Conservation (phyloP, 805 yeast species). For the Ogataea neopini region DNA sequence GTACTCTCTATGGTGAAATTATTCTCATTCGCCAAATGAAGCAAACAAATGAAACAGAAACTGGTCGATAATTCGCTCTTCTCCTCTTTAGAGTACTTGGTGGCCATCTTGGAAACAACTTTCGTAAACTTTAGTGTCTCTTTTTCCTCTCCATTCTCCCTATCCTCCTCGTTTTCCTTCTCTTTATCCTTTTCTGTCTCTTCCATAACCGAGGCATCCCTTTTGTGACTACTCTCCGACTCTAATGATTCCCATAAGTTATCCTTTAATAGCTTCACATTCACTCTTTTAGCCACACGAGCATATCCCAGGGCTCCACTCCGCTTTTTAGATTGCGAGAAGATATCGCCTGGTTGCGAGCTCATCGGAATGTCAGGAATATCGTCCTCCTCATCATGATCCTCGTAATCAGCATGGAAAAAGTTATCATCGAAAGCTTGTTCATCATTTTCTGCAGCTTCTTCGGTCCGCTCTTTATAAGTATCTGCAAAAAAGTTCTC, state of each 20-base stretch:
- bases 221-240: conserved; percentile 27
- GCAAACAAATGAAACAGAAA: conserved; percentile 50
- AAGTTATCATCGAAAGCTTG: conserved; percentile 16
- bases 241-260: conserved; percentile 46
- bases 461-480: conserved; percentile 37
- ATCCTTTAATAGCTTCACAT: conserved; percentile 46
- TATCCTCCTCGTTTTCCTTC: conserved; percentile 7
- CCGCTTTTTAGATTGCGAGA: conserved; percentile 23
- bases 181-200: conserved; percentile 16
- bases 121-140: conserved; percentile 31
- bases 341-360: conserved; percentile 20
- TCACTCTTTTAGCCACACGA: conserved; percentile 49
- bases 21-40: conserved; percentile 53
- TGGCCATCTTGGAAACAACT: conserved; percentile 39
- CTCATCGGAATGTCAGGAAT: conserved; percentile 26
- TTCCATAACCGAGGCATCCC: conserved; percentile 34
- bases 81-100: conserved; percentile 40
- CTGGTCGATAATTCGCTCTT: conserved; percentile 48
- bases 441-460: conserved; percentile 13
- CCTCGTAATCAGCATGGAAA: conserved; percentile 35
- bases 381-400: conserved; percentile 39
- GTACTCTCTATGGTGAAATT: conserved; percentile 42
- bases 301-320: conserved; percentile 41
- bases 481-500: conserved; percentile 53
- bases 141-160: conserved; percentile 9